These are phyloP conservation scores for Herpetomonas muscarum DNA, from an alignment of 208 protist genomes.

Conservation along the genomic window DNA sequence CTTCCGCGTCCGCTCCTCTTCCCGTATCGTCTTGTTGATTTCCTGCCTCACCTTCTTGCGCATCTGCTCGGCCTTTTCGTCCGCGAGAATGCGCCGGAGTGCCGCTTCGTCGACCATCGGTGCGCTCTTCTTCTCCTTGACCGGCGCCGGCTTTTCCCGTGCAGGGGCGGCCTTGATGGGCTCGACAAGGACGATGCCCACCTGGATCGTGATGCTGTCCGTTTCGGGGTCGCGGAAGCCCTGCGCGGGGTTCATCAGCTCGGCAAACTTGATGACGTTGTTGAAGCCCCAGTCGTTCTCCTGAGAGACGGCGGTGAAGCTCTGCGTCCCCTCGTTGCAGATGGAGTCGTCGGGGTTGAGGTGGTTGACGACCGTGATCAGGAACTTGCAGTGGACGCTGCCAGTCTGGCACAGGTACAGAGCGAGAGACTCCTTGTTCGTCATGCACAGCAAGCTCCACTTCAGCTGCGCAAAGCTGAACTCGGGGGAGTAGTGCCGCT, in stretches of 20 bases:
- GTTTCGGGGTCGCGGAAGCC: slow-evolving; percentile 66
- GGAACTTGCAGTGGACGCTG: slow-evolving; percentile 89
- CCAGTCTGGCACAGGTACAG: slow-evolving; percentile 90
- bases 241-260: slow-evolving; percentile 69
- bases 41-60: slow-evolving; percentile 79
- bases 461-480: slow-evolving; percentile 84
- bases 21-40: slow-evolving; percentile 68
- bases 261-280: slow-evolving; percentile 82
- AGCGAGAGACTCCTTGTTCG: slow-evolving; percentile 82
- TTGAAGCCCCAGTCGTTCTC: slow-evolving; percentile 93
- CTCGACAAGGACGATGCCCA: slow-evolving; percentile 86
- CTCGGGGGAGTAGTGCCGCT: slow-evolving; percentile 88
- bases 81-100: slow-evolving; percentile 67
- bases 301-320: slow-evolving; percentile 76
- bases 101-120: slow-evolving; percentile 68
- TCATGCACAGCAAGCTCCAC: slow-evolving; percentile 90
- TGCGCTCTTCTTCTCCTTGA: slow-evolving; percentile 54
- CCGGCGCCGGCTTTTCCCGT: slow-evolving; percentile 40
- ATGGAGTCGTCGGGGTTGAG: slow-evolving; percentile 82
- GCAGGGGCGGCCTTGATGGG: slow-evolving; percentile 42
- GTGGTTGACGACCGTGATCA: slow-evolving; percentile 89
- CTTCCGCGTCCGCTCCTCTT: slow-evolving; percentile 86
- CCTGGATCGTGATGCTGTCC: slow-evolving; percentile 88
- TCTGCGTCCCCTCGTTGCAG: slow-evolving; percentile 88
- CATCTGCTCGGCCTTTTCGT: slow-evolving; percentile 69